These are phyloP conservation scores for Bipolaris sorokiniana DNA, from an alignment of 2,329 filamentous ascomycete species.

Conservation along the genomic window DNA sequence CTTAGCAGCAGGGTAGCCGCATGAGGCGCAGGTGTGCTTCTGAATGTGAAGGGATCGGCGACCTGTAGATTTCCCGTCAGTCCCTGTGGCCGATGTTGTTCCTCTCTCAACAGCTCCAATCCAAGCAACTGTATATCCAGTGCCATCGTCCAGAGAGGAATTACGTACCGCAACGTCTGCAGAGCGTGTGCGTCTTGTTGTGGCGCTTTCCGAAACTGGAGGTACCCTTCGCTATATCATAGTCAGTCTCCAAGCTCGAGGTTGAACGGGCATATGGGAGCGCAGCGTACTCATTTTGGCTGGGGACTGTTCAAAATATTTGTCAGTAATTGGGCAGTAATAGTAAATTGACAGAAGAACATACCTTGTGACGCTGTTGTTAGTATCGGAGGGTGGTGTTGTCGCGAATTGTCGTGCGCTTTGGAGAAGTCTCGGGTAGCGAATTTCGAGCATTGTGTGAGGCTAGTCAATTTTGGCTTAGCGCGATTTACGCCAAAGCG, in stretches of 20 bases:
- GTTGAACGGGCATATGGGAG: conserved; percentile 31
- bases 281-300: conserved; percentile 64
- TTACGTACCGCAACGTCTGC: conserved; percentile 94
- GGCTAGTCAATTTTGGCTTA: conserved; percentile 14
- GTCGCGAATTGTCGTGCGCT: conserved; percentile 27
- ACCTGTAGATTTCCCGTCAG: conserved; percentile 61
- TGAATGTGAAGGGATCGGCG: conserved; percentile 98
- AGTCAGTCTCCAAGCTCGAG: conserved; percentile 53
- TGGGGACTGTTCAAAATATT: conserved; percentile 49
- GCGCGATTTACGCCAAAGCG: conserved; percentile 1
- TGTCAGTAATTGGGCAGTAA: conserved; percentile 29
- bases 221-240: conserved; percentile 70
- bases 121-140: conserved; percentile 14
- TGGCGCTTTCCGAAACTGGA: conserved; percentile 80
- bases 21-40: conserved; percentile 96
- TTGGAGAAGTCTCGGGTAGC: conserved; percentile 13
- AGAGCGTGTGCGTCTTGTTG: conserved; percentile 98
- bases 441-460: conserved; percentile 20
- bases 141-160: conserved; percentile 16
- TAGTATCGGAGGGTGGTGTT: conserved; percentile 38
- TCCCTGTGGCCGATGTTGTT: conserved; percentile 32
- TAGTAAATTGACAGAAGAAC: conserved; percentile 14
- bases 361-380: conserved; percentile 49
- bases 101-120: conserved; percentile 3
- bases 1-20: conserved; percentile 97